Conservation (phyloP, 2,329 filamentous ascomycete species). For the Aureobasidium sp. region DNA sequence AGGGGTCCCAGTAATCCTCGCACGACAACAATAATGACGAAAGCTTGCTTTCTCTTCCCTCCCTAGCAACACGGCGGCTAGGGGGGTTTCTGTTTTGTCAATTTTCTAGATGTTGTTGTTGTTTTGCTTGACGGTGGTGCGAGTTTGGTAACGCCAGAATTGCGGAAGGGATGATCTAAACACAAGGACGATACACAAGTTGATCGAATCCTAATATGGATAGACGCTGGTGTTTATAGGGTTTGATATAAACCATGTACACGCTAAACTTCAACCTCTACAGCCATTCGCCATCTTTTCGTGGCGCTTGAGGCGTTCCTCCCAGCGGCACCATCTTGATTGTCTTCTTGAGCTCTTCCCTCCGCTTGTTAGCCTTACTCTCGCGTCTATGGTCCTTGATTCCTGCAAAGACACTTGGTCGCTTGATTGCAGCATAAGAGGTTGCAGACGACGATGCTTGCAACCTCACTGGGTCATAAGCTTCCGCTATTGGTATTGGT, state of each 20-base stretch:
- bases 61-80: background rate
- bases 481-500: background rate
- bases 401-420: background rate
- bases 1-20: background rate
- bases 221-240: background rate
- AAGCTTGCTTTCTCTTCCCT: background rate
- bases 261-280: background rate
- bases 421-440: background rate
- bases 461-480: background rate
- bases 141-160: background rate
- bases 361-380: slow-evolving; percentile 24
- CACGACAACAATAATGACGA: background rate
- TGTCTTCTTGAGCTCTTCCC: slow-evolving; percentile 28
- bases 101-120: background rate
- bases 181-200: background rate
- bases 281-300: background rate
- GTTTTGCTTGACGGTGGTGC: background rate
- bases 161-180: background rate
- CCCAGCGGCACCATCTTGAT: slow-evolving; percentile 25
- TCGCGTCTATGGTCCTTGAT: slow-evolving; percentile 16
- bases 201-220: background rate
- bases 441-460: background rate
- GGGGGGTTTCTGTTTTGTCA: background rate
- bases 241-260: background rate
- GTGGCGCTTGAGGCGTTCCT: background rate